Conservation (phyloP, 805 yeast genomes). For the Nakazawaea molendinolei region DNA sequence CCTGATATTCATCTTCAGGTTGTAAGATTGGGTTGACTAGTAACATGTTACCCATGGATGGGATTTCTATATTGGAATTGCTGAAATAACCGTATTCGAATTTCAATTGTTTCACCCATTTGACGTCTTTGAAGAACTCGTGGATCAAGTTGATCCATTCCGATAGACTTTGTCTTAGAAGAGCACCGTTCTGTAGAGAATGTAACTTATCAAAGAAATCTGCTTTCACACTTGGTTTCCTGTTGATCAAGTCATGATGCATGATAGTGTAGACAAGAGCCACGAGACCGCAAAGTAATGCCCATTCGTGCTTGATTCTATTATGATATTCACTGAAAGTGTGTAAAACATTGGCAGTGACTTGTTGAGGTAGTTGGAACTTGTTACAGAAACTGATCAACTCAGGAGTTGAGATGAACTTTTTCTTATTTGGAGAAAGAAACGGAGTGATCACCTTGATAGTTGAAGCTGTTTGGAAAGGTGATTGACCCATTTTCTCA, state of each 20-base stretch:
- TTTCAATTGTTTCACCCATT: constrained; percentile 58
- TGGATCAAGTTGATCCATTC: constrained; percentile 49
- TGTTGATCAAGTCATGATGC: constrained; percentile 37
- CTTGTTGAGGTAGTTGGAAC: constrained; percentile 52
- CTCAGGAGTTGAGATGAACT: constrained; percentile 32
- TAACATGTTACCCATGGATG: constrained; percentile 14
- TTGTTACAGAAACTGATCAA: constrained; percentile 49
- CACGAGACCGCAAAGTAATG: constrained; percentile 59
- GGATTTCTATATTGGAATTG: constrained; percentile 18
- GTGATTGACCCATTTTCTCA: constrained; percentile 20
- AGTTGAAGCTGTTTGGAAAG: constrained; percentile 4
- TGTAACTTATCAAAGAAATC: constrained; percentile 45
- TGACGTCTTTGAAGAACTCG: constrained; percentile 45
- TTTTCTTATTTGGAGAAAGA: constrained; percentile 22
- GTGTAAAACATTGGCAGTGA: constrained; percentile 42
- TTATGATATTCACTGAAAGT: constrained; percentile 44
- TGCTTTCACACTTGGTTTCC: constrained; percentile 42
- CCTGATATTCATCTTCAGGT: constrained; percentile 23
- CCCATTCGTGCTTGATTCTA: constrained; percentile 61
- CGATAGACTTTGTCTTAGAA: constrained; percentile 40
- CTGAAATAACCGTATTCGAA: constrained; percentile 28
- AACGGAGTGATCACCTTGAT: constrained; percentile 5
- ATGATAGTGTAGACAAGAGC: constrained; percentile 51
- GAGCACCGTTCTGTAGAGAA: constrained; percentile 46
- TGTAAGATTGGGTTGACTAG: constrained; percentile 21